These are phyloP conservation scores for Triticum timopheevii DNA, from an alignment of 176 grass and related monocot genomes.

Conservation along the genomic window DNA sequence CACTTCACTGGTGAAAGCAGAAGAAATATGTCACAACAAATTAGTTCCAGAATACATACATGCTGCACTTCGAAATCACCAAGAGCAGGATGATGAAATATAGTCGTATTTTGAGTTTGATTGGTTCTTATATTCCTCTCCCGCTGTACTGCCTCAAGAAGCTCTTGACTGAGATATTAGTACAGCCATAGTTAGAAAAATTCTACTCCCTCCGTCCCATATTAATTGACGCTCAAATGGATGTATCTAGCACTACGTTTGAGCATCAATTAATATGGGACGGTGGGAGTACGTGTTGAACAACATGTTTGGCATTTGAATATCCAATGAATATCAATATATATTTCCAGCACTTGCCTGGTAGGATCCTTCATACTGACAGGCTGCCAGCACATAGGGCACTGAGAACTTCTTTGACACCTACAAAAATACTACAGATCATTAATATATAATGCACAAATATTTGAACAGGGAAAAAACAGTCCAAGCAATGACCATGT, in stretches of 20 bases:
- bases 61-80: slow-evolving; percentile 85
- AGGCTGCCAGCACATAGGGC: slow-evolving; percentile 93
- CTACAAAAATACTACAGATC: slow-evolving; percentile 40
- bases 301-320: not conserved
- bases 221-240: no score
- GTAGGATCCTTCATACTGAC: slow-evolving; percentile 86
- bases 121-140: slow-evolving; percentile 77
- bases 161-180: slow-evolving; percentile 66
- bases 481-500: not conserved
- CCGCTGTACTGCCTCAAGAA: slow-evolving; percentile 67
- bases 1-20: not conserved
- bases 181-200: slow-evolving; percentile 15
- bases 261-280: no score
- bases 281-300: not conserved
- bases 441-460: slow-evolving; percentile 9
- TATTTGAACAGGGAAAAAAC: slow-evolving; percentile 29
- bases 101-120: slow-evolving; percentile 52
- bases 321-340: not conserved
- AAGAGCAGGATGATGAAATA: slow-evolving; percentile 77
- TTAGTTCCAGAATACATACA: slow-evolving; percentile 46
- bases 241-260: no score
- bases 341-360: slow-evolving; percentile 52
- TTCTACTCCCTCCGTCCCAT: not conserved
- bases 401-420: slow-evolving; percentile 97
- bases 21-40: not conserved